Evolutionary conservation across 805 yeast species (phyloP), one percentile per base, ranked within the genome.

Genomic region (Cyberlindnera xylosilytica): DNA sequence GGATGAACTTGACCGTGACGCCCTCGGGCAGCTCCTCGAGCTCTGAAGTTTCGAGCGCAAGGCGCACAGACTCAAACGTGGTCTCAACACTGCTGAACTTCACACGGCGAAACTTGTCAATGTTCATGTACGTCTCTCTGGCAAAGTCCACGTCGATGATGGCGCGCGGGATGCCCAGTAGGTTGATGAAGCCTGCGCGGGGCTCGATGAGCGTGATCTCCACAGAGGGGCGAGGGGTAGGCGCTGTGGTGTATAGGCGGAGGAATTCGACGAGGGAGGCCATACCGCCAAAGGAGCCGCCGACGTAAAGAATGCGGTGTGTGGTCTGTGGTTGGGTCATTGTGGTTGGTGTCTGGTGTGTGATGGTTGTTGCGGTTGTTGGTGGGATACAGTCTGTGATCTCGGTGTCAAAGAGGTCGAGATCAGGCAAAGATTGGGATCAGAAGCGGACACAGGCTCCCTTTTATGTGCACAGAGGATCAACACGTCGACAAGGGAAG

Each of bases 111-210:
- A 35, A 60, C 44, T 44, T 49, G 34, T 46, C 64, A 12, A 55
- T 53, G 7, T 63, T 61, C 24, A 64, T 53, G 35, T 57, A 69
- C 19, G 65, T 58, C 4, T 53, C 47, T 22, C 49, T 51, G 22
- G 73, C 72, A 52, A 65, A 67, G n/a, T 64, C 60, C 0, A 54
- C 49, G 45, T 66, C 67, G 35, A 67, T 56, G 16, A 69, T 55
- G 5, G 70, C 60, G 12, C 62, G 52, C 9, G 74, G 73, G 9
- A 67, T 57, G 1, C 72, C 73, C 42, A 68, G 50, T 4, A 67
- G 45, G 44, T 69, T 69, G 42, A 69, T 55, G 41, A 68, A 65
- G 7, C 74, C 74, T 2, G 64, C 62, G 38, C 68, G 57, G 12
- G 72, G 70, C 34, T 69, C 73, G 2, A 69, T 50, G n/a, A 69